A percentile compares a stretch with the other conserved stretches of the same genome.
Evolutionary conservation across 805 yeast species (phyloP).

Genomic region (Jamesozyma lodderae): DNA sequence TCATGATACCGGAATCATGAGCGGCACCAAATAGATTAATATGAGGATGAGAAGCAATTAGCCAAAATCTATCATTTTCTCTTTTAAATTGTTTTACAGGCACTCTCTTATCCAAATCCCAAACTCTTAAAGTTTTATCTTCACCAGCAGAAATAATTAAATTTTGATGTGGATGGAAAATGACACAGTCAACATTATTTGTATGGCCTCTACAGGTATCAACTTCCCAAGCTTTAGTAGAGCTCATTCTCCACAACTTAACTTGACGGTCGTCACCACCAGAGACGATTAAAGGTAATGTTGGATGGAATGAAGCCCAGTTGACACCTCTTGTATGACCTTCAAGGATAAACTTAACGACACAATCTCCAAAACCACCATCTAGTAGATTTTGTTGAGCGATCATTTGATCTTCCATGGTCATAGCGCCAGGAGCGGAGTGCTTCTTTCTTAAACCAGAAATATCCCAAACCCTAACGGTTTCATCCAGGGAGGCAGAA

Average conservation of each 20-base stretch:
- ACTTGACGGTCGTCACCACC: slow-evolving; percentile 95
- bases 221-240: slow-evolving; percentile 97
- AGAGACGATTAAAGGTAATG: slow-evolving; percentile 85
- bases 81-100: slow-evolving; percentile 91
- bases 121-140: slow-evolving; percentile 90
- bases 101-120: slow-evolving; percentile 92
- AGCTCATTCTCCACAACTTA: slow-evolving; percentile 95
- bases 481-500: slow-evolving; percentile 92
- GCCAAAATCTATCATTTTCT: slow-evolving; percentile 92
- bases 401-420: slow-evolving; percentile 36
- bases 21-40: slow-evolving; percentile 93
- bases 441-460: slow-evolving; percentile 90
- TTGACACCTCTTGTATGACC: slow-evolving; percentile 99
- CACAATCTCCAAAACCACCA: slow-evolving; percentile 93
- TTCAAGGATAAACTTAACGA: slow-evolving; percentile 89
- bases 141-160: slow-evolving; percentile 88
- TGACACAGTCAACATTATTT: slow-evolving; percentile 78
- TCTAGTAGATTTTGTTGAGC: slow-evolving; percentile 67
- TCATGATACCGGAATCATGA: slow-evolving; percentile 96
- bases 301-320: slow-evolving; percentile 98
- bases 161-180: slow-evolving; percentile 91
- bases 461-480: slow-evolving; percentile 99
- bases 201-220: slow-evolving; percentile 98
- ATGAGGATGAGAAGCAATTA: slow-evolving; percentile 77
- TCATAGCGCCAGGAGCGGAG: slow-evolving; percentile 59